Conservation (phyloP, 257 asterid genomes). For the Rhazya stricta region DNA sequence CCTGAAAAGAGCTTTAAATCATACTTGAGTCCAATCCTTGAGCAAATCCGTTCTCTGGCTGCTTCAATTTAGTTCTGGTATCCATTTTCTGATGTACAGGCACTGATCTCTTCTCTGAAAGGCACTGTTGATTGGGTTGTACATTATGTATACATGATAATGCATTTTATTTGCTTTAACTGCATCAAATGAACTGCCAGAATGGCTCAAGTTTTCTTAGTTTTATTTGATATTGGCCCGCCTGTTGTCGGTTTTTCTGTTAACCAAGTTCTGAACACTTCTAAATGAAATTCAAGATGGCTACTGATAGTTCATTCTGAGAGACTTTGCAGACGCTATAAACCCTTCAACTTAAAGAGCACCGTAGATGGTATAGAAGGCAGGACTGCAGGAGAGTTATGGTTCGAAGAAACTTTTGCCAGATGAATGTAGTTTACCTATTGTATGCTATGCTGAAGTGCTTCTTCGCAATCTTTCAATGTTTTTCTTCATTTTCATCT, state of each 20-base stretch:
- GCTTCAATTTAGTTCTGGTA: constrained; percentile 19
- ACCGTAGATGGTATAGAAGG: no score
- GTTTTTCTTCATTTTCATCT: no score
- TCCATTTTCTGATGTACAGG: neutral
- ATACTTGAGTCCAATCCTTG: constrained; percentile 25
- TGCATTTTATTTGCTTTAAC: neutral
- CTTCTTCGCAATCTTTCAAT: no score
- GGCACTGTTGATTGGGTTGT: neutral
- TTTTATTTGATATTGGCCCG: neutral
- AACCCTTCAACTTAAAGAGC: no score
- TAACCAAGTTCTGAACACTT: no score
- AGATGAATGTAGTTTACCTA: no score
- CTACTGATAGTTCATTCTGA: no score
- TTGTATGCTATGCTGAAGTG: neutral
- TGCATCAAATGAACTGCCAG: neutral
- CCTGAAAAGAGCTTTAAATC: constrained; percentile 20
- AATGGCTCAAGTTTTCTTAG: neutral
- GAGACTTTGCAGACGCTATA: no score
- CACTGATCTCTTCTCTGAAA: neutral
- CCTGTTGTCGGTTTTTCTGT: no score
- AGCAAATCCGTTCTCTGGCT: constrained; percentile 21
- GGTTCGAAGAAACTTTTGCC: no score
- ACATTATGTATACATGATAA: neutral
- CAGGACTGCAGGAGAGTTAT: no score
- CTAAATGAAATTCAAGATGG: no score